A percentile compares a stretch with the other conserved stretches of the same genome.
phyloP scores from a whole-genome alignment of 1,284 basidiomycete genomes.

The Puccinia horiana region DNA sequence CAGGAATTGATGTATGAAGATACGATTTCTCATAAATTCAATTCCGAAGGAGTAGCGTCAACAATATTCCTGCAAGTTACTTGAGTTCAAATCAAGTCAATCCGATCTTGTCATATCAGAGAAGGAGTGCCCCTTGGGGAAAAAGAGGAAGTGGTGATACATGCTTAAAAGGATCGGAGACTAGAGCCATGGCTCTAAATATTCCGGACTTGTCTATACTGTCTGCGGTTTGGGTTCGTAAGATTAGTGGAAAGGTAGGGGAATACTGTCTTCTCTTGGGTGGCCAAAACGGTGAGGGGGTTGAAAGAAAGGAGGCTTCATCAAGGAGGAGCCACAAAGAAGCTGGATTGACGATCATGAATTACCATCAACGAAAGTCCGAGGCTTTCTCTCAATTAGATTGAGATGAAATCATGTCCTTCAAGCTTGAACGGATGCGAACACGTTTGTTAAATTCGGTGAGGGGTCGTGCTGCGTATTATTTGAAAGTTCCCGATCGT shows the following conservation, averaged over 20 bases:
- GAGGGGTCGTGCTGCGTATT: slow-evolving; percentile 27
- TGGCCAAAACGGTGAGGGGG: not conserved
- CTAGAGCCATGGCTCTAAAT: not conserved
- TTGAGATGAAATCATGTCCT: not conserved
- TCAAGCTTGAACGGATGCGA: slow-evolving; percentile 39
- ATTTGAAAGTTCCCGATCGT: slow-evolving; percentile 25
- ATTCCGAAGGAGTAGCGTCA: not conserved
- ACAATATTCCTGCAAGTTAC: slow-evolving; percentile 14
- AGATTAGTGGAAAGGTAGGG: not conserved
- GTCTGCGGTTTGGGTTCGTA: not conserved
- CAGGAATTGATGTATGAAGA: not conserved
- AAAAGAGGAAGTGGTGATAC: not conserved
- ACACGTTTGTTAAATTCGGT: slow-evolving; percentile 23
- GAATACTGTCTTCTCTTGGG: slow-evolving; percentile 1
- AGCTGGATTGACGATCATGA: not conserved
- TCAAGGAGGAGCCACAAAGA: slow-evolving; percentile 6
- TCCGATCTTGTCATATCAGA: not conserved
- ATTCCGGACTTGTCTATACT: slow-evolving; percentile 9
- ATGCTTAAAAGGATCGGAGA: not conserved
- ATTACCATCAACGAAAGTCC: slow-evolving; percentile 5
- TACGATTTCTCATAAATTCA: not conserved
- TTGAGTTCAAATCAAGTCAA: slow-evolving; percentile 24
- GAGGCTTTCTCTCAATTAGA: not conserved
- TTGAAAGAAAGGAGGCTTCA: not conserved
- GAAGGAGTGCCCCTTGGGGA: not conserved